A percentile compares a stretch with the other conserved stretches of the same genome.
phyloP scores from a whole-genome alignment of 495 filamentous ascomycete genomes.

The Ascodesmis nigricans region DNA sequence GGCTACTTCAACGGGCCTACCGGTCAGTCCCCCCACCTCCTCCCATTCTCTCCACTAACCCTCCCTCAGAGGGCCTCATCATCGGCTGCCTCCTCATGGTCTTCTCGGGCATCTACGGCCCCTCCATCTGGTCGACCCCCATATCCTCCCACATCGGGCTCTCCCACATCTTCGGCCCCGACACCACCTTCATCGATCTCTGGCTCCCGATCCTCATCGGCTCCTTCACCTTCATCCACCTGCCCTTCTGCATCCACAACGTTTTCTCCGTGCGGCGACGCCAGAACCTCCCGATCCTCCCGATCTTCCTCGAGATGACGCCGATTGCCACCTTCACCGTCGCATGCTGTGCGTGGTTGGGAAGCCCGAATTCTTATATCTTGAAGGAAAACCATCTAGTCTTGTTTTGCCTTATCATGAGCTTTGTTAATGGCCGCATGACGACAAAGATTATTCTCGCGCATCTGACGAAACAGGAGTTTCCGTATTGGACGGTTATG shows the following conservation, averaged over 20 bases:
- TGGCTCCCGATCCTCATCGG: slow-evolving; percentile 60
- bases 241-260: slow-evolving; percentile 61
- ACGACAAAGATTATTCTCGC: slow-evolving; percentile 98
- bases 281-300: slow-evolving; percentile 51
- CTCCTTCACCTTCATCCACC: slow-evolving; percentile 55
- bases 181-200: slow-evolving; percentile 53
- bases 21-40: slow-evolving; percentile 17
- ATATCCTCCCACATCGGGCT: slow-evolving; percentile 42
- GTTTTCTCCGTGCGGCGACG: slow-evolving; percentile 53
- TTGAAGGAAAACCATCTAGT: slow-evolving; percentile 64
- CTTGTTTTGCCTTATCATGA: slow-evolving; percentile 81
- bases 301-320: slow-evolving; percentile 84
- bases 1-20: slow-evolving; percentile 95
- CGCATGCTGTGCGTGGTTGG: slow-evolving; percentile 61
- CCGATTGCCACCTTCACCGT: slow-evolving; percentile 65
- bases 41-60: slow-evolving; percentile 1
- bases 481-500: slow-evolving; percentile 90
- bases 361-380: slow-evolving; percentile 61
- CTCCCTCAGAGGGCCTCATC: slow-evolving; percentile 50
- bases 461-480: slow-evolving; percentile 78
- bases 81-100: slow-evolving; percentile 72
- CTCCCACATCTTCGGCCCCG: slow-evolving; percentile 30
- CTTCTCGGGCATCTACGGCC: slow-evolving; percentile 66
- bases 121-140: slow-evolving; percentile 61
- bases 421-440: slow-evolving; percentile 96